Base-by-base conservation (phyloP, 179 eudicot species). In the Camellia oleifera region DNA sequence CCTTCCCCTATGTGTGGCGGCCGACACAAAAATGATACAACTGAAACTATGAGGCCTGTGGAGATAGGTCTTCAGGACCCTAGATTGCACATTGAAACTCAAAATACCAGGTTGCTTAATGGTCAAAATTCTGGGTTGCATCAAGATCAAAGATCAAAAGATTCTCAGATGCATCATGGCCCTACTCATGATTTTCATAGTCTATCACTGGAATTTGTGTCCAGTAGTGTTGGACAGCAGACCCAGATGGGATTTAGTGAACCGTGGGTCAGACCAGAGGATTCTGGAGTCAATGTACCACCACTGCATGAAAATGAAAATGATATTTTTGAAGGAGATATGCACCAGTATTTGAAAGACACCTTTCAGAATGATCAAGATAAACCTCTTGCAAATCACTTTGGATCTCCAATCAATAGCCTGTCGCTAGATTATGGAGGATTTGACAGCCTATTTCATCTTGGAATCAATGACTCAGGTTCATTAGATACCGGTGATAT, bases 331-430 rank as follows among this genome's bases (percentile, higher is more conserved):
- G 90, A 86, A 70, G 88, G 78, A 73, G 85, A 72, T 63, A 46
- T 83, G 82, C 83, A 86, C 12, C 87, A 85, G 56, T 87, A 78
- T 79, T 75, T 77, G 26, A 87, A 80, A 75, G 92, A 84, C 72
- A 53, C 81, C 26, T 84, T 88, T 70, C 84, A 65, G 48, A 84
- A 78, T 8, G 92, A 87, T 78, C 89, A 81, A 67, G 86, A 84
- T 81, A 84, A 85, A 82, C 84, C 93, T 7, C 72, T 87, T 73
- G 90, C 82, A 7, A 82, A 77, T 76, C 89, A 83, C 57, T 79
- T 88, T 71, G 93, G 85, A 54, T 89, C 94, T 82, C 90, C 97
- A 15, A 77, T 89, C 44, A 84, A 74, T 78, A 82, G 85, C 48
- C 81, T 89, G 73, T 84, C 94, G 14, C 78, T 90, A 69, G 93